Evolutionary conservation across 2,329 filamentous ascomycete genomes (phyloP), one percentile per base, ranked within the genome.

Genomic region (Pseudocercospora fuligena): DNA sequence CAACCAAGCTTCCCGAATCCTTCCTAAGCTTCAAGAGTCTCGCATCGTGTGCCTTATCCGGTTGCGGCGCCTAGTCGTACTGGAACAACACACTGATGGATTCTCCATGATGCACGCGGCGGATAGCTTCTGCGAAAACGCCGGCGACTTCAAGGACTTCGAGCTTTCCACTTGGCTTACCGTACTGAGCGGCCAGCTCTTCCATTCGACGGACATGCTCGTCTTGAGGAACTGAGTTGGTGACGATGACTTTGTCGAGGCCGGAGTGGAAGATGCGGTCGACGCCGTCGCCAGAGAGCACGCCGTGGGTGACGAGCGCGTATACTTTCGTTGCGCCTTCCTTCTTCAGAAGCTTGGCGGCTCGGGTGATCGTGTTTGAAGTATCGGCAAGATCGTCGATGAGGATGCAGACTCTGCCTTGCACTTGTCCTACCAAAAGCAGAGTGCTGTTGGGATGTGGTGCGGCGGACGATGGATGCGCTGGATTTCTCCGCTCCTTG

Each of bases 81-180:
- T 93, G 90, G 81, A 99, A 99, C 60, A 99, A 86, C 68, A 95
- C 92, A 78, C 93, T 97, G 81, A 99, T 97, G 76, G 93, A 97
- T 83, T 99, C 95, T 75, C 95, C 95, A 80, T 98, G 94, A 81
- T 99, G 95, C 66, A 98, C 94, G 69, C 95, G 89, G 70, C 95
- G 91, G 73, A 98, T 97, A 60, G 95, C 89, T 86, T 98, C 94
- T 66, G 92, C 94, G 78, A 98, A 97, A 66, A 97, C 90, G 72
- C 87, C 85, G 62, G 93, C 92, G 67, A 98, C 89, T 76, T 98
- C 94, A 69, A 99, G 83, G 59, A 97, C 91, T 79, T 97, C 93
- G 60, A 99, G 84, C 83, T 98, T 98, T 27, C 67, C 70, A 46
- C 91, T 87, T 77, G 94, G 97, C 60, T 89, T 80, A 31, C 69